Evolutionary conservation across 139 green algal genomes (phyloP).

Genomic region (Chlamydomonas schloesseri): DNA sequence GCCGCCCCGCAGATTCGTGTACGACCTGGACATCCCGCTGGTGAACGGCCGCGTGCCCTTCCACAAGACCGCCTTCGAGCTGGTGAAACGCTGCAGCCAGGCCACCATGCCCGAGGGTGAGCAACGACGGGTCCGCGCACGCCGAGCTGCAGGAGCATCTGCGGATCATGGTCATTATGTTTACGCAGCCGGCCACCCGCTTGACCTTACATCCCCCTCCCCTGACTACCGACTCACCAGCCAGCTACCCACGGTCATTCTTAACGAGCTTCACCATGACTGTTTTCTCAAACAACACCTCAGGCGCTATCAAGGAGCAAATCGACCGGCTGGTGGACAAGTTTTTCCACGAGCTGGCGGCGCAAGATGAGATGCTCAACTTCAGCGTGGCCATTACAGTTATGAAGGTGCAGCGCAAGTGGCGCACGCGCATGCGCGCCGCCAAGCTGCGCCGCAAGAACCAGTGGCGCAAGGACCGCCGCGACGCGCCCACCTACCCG

Average conservation of each 20-base stretch:
- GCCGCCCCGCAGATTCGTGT: conserved; percentile 68
- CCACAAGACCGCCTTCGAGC: conserved; percentile 67
- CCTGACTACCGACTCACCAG: no score
- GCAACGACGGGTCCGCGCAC: background rate
- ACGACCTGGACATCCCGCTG: conserved; percentile 85
- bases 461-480: conserved; percentile 26
- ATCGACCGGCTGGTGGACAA: conserved; percentile 77
- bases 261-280: no score
- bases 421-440: conserved; percentile 70
- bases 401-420: conserved; percentile 72
- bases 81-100: conserved; percentile 66
- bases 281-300: no score
- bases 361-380: conserved; percentile 74
- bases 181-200: no score
- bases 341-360: conserved; percentile 68
- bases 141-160: no score
- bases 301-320: conserved; percentile 66
- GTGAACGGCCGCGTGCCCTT: conserved; percentile 75
- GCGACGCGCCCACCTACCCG: background rate
- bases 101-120: conserved; percentile 76
- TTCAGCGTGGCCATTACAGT: conserved; percentile 79
- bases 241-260: no score
- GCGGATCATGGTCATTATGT: no score
- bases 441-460: conserved; percentile 62
- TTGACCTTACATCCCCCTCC: no score